These are phyloP conservation scores for Mycena rebaudengoi DNA, from an alignment of 768 basidiomycete genomes.

Conservation along the genomic window DNA sequence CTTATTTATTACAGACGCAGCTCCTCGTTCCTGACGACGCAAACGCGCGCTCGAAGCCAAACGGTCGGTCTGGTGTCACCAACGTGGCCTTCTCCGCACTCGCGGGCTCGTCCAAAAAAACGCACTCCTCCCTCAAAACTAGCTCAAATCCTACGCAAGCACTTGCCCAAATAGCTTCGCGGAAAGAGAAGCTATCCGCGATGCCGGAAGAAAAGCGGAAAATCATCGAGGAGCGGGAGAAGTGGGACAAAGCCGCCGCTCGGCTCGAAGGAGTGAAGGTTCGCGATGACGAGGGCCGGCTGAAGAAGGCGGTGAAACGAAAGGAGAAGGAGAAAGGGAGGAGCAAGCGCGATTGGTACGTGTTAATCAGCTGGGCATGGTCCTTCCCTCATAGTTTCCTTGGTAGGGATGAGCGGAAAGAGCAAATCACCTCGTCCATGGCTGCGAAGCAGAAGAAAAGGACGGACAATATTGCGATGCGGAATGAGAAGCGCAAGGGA, in stretches of 20 bases:
- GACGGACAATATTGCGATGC: slow-evolving; percentile 87
- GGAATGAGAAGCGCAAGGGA: slow-evolving; percentile 77
- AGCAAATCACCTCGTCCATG: slow-evolving; percentile 75
- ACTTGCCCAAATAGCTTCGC: slow-evolving; percentile 77
- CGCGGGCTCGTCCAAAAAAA: slow-evolving; percentile 63
- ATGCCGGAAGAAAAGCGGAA: slow-evolving; percentile 88
- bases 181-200: slow-evolving; percentile 78
- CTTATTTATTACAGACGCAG: slow-evolving; percentile 58
- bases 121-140: slow-evolving; percentile 66
- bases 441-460: slow-evolving; percentile 92
- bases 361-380: slow-evolving; percentile 13
- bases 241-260: slow-evolving; percentile 91
- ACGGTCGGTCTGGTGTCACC: slow-evolving; percentile 53
- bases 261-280: slow-evolving; percentile 92
- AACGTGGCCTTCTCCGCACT: slow-evolving; percentile 76
- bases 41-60: slow-evolving; percentile 35
- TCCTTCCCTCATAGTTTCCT: background rate
- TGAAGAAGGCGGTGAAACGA: slow-evolving; percentile 95
- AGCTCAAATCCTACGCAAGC: slow-evolving; percentile 88
- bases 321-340: slow-evolving; percentile 91
- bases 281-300: slow-evolving; percentile 79
- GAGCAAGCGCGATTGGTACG: slow-evolving; percentile 87
- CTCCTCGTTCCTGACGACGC: slow-evolving; percentile 71
- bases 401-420: slow-evolving; percentile 86
- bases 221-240: slow-evolving; percentile 79